Percentiles rank a stretch among this genome's conserved stretches.
These are phyloP conservation scores for Arctium lappa DNA, from an alignment of 129 eudicot genomes.

Conservation along the genomic window DNA sequence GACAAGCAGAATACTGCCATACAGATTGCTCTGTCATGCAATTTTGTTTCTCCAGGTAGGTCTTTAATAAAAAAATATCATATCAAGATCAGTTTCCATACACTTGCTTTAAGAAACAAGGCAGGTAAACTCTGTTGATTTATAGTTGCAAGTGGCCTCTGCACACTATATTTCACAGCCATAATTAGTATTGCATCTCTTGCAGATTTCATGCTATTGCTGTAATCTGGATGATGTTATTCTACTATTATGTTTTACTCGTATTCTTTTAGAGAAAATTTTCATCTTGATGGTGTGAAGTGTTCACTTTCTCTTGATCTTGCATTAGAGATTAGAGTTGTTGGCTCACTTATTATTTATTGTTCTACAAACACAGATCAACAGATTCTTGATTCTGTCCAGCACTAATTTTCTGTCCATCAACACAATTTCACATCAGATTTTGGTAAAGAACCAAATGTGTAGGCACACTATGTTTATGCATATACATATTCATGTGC, in stretches of 20 bases:
- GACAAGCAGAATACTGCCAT: constrained; percentile 95
- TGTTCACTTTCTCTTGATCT: too few relatives aligned
- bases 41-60: constrained; percentile 89
- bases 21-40: constrained; percentile 96
- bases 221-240: too few relatives aligned
- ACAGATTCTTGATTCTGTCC: too few relatives aligned
- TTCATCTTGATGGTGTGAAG: too few relatives aligned
- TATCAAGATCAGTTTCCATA: background rate
- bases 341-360: too few relatives aligned
- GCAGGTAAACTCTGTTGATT: background rate
- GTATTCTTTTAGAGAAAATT: too few relatives aligned
- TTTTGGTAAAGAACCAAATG: too few relatives aligned
- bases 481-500: background rate
- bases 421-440: too few relatives aligned
- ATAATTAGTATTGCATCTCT: background rate
- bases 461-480: too few relatives aligned
- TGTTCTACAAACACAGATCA: background rate
- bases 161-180: background rate
- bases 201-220: background rate
- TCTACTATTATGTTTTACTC: too few relatives aligned
- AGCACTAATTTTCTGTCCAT: too few relatives aligned
- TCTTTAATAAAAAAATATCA: background rate
- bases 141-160: background rate
- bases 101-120: background rate
- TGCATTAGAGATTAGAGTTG: too few relatives aligned